These are phyloP conservation scores for Dothideomycetidae sp. DNA, from an alignment of 2,329 filamentous ascomycete genomes.

Conservation along the genomic window DNA sequence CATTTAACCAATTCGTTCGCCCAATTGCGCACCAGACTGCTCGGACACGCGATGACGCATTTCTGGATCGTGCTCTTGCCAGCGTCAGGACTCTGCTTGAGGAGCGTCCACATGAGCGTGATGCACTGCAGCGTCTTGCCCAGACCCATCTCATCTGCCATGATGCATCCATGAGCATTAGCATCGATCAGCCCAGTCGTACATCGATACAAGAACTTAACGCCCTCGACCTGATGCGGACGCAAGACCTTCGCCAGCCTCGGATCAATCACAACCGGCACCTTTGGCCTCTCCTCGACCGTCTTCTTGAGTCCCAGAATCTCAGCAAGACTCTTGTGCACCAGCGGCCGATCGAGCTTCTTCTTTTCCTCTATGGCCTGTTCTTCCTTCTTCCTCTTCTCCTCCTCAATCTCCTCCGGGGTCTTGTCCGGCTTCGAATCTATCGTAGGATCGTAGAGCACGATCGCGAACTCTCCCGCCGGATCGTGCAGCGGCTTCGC, in stretches of 20 bases:
- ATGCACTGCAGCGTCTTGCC: slow-evolving; percentile 98
- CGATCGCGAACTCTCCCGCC: slow-evolving; percentile 88
- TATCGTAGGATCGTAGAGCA: slow-evolving; percentile 86
- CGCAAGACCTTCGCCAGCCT: slow-evolving; percentile 75
- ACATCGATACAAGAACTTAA: slow-evolving; percentile 92
- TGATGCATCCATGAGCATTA: slow-evolving; percentile 93
- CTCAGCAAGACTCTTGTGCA: slow-evolving; percentile 90
- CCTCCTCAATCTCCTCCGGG: slow-evolving; percentile 35
- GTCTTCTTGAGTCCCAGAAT: slow-evolving; percentile 90
- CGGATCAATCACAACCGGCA: slow-evolving; percentile 96
- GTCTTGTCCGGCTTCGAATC: slow-evolving; percentile 59
- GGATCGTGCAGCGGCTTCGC: slow-evolving; percentile 88
- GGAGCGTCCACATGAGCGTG: slow-evolving; percentile 83
- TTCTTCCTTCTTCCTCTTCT: slow-evolving; percentile 29
- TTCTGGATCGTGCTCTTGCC: slow-evolving; percentile 90
- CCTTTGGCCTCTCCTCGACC: slow-evolving; percentile 57
- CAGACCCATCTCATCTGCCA: slow-evolving; percentile 98
- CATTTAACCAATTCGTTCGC: slow-evolving; percentile 94
- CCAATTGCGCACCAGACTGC: slow-evolving; percentile 94
- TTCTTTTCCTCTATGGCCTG: slow-evolving; percentile 29
- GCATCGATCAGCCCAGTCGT: slow-evolving; percentile 91
- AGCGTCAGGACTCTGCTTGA: slow-evolving; percentile 93
- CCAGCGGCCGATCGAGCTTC: slow-evolving; percentile 59
- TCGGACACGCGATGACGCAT: slow-evolving; percentile 90
- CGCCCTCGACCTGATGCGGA: slow-evolving; percentile 94